A percentile compares a stretch with the other conserved stretches of the same genome.
These are phyloP conservation scores for Oenanthe sinensis DNA, from an alignment of 129 eudicot genomes.

Conservation along the genomic window DNA sequence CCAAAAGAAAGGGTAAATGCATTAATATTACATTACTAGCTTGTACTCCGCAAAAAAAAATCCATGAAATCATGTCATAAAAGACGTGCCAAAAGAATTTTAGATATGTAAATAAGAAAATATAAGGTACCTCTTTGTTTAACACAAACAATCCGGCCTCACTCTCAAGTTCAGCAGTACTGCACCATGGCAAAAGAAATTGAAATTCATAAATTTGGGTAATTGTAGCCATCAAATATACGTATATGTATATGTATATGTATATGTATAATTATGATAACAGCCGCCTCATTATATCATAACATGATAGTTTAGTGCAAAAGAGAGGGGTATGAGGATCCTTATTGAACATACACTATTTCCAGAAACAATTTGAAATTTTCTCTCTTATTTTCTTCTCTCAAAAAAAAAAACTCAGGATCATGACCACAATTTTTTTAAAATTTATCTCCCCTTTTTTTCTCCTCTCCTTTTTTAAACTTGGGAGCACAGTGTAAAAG, in stretches of 20 bases:
- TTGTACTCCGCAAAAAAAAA: not conserved
- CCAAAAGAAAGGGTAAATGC: not conserved
- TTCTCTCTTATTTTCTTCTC: not conserved
- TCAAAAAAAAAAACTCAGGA: not conserved
- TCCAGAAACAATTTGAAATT: not conserved
- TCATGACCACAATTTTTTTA: not conserved
- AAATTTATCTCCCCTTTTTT: not conserved
- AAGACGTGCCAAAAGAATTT: not conserved
- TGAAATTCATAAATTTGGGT: not conserved
- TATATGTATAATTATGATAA: not conserved
- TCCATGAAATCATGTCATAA: not conserved
- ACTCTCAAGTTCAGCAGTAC: constrained; percentile 83
- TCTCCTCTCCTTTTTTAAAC: not conserved
- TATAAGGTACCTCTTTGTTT: constrained; percentile 28
- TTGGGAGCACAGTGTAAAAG: not conserved
- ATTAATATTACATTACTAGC: not conserved
- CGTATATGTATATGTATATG: not conserved
- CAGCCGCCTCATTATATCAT: not conserved
- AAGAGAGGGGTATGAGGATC: not conserved
- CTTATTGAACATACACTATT: not conserved
- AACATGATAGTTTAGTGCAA: not conserved
- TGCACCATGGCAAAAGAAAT: constrained; percentile 24
- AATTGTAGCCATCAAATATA: not conserved
- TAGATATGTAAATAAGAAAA: not conserved
- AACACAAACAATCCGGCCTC: constrained; percentile 78